Base-by-base conservation (phyloP, 768 basidiomycete species). In the Auricularia sp. region DNA sequence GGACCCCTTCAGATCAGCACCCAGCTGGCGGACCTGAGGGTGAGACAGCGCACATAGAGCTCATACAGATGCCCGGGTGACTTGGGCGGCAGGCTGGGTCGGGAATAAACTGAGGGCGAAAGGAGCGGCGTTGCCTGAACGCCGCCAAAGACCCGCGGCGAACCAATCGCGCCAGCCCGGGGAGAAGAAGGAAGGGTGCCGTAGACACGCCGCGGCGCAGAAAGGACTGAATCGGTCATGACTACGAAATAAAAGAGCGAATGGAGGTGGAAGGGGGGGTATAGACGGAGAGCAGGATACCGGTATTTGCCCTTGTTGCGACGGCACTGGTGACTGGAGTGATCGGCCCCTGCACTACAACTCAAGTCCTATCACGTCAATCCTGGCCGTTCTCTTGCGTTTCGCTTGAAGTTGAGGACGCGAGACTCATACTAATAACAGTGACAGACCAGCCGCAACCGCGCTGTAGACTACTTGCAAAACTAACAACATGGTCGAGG, bases 381-480 rank as follows among this genome's bases (percentile, higher is more conserved):
- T 42, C 39, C 39, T 5, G 3, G 8, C 39, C 3, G 7, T 42
- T 7, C 39, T 14, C 39, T 42, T 51, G 14, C 21, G 47, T 18
- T 10, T 1, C 47, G 47, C 47, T 51, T 51, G 47, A 18, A 51
- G 39, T 42, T 42, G 3, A 5, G 29, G 29, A 42, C 39, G 7
- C 13, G 39, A 42, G 13, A 14, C 39, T 42, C 13, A 51, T 21
- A 51, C 14, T 51, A 51, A 16, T 51, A 51, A 59, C 56, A 34
- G 29, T 59, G 29, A 59, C 56, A 59, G 56, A 24, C 56, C 56
- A 59, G 56, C 56, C 56, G 56, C 56, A 59, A 59, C 56, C 56
- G 56, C 56, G 34, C 34, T 59, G 34, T 59, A 59, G 29, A 59
- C 21, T 59, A 59, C 56, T 59, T 29, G 56, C 24, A 35, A 35